Evolutionary conservation across 2,329 filamentous ascomycete genomes (phyloP), one percentile per base, ranked within the genome.

Genomic region (Aspergillus sp.): DNA sequence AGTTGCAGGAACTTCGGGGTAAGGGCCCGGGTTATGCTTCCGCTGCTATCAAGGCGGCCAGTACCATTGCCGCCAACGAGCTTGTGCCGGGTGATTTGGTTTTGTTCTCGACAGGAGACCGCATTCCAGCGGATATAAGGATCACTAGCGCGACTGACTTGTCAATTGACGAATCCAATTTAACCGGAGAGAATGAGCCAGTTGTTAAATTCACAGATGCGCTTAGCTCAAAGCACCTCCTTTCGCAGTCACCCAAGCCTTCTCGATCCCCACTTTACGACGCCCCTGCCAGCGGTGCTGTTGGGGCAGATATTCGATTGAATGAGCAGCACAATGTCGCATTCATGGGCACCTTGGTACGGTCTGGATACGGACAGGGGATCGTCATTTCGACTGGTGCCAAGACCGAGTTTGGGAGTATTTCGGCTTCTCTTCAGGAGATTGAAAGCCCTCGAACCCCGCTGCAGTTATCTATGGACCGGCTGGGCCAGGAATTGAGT

Each of bases 311-410:
- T 52, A 78, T 87, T 36, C 77, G 81, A 39, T 70, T 86, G 40
- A 87, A 86, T 49, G 85, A 86, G 42, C 81, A 85, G 56, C 87
- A 86, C 57, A 97, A 98, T 59, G 90, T 98, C 63, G 93, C 90
- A 2, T 97, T 96, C 65, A 97, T 98, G 90, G 93, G 93, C 27
- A 98, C 93, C 3, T 69, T 98, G 52, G 90, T 98, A 30, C 88
- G 91, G 53, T 96, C 91, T 31, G 93, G 93, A 8, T 86, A 98
- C 59, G 93, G 93, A 0, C 90, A 95, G 65, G 93, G 93, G 35
- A 85, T 98, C 53, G 93, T 98, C n/a, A 94, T 96, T 64, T 90
- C 90, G 7, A 98, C 93, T 6, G 94, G 94, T 43, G 86, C 87
- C 29, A 82, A 88, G 46, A 98, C 94, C 0, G 90, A 97, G 58